A percentile compares a stretch with the other conserved stretches of the same genome.
These are phyloP conservation scores for Leishmania braziliensis DNA, from an alignment of 208 protist species.

Conservation along the genomic window DNA sequence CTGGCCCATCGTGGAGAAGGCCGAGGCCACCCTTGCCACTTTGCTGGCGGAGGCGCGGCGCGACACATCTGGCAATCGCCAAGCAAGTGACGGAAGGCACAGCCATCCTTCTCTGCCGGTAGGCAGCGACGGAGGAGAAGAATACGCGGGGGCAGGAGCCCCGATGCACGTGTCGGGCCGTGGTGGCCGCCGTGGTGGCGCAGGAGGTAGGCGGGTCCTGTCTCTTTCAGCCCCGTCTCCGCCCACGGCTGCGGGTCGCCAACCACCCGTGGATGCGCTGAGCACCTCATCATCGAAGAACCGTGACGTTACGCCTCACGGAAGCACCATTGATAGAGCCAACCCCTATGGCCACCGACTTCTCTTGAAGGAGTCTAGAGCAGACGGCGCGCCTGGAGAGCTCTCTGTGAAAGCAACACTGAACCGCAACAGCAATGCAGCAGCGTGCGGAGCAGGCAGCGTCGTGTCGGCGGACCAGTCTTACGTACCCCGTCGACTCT, in stretches of 20 bases:
- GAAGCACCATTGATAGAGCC: not conserved
- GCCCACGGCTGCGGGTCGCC: not conserved
- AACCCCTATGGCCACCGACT: not conserved
- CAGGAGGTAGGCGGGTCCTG: not conserved
- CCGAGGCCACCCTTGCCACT: slow-evolving; percentile 27
- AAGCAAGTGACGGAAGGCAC: not conserved
- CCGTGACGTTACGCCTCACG: not conserved
- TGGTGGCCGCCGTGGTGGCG: not conserved
- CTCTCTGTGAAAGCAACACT: not conserved
- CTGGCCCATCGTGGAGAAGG: slow-evolving; percentile 43
- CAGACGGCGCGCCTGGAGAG: not conserved
- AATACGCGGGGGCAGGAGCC: not conserved
- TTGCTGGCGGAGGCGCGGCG: slow-evolving; percentile 9
- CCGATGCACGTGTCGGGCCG: not conserved
- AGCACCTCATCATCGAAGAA: not conserved
- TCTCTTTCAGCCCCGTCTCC: not conserved
- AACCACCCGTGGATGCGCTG: not conserved
- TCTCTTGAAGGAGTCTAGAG: not conserved
- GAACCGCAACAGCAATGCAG: not conserved
- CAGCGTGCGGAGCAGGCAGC: not conserved
- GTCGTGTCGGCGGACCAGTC: not conserved
- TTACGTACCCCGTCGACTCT: slow-evolving; percentile 5
- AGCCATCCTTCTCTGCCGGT: not conserved
- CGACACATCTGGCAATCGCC: not conserved
- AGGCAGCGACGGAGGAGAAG: not conserved